Percentiles rank a stretch among this genome's conserved stretches.
These are phyloP conservation scores for Metschnikowia aberdeeniae DNA, from an alignment of 805 yeast species.

Conservation along the genomic window DNA sequence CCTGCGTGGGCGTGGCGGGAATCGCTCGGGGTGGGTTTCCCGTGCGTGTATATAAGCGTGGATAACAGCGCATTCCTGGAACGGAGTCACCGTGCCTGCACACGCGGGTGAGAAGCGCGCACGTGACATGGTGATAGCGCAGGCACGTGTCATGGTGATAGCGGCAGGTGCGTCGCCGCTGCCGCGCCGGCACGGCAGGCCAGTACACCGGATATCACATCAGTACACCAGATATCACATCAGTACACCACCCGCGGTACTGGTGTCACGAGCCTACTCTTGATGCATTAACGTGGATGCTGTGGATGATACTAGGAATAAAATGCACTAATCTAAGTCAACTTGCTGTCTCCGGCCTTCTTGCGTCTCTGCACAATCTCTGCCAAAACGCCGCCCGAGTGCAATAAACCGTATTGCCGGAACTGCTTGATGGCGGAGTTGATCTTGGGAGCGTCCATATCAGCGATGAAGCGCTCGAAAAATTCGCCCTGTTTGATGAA, in stretches of 20 bases:
- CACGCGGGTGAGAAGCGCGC: neutral
- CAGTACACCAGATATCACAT: too few relatives aligned
- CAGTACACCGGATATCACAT: neutral
- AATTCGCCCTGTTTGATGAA: slow-evolving; percentile 47
- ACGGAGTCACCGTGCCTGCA: slow-evolving; percentile 2
- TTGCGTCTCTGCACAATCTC: slow-evolving; percentile 40
- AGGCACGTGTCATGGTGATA: neutral
- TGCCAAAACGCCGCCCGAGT: slow-evolving; percentile 39
- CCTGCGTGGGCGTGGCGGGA: too few relatives aligned
- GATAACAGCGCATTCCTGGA: neutral
- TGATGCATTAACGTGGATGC: too few relatives aligned
- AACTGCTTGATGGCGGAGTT: slow-evolving; percentile 51
- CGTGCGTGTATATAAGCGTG: too few relatives aligned
- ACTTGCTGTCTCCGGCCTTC: slow-evolving; percentile 22
- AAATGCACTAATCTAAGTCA: neutral
- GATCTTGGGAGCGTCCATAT: slow-evolving; percentile 39
- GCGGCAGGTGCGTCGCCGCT: slow-evolving; percentile 1
- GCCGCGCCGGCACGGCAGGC: neutral
- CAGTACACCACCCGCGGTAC: neutral
- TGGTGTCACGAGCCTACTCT: too few relatives aligned
- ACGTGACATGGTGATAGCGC: neutral
- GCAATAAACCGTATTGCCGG: slow-evolving; percentile 63
- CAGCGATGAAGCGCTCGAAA: slow-evolving; percentile 37
- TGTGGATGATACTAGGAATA: too few relatives aligned
- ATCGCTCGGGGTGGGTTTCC: too few relatives aligned